A percentile compares a stretch with the other conserved stretches of the same genome.
These are phyloP conservation scores for Phyllosticta ampelicida DNA, from an alignment of 2,329 filamentous ascomycete species.

Conservation along the genomic window DNA sequence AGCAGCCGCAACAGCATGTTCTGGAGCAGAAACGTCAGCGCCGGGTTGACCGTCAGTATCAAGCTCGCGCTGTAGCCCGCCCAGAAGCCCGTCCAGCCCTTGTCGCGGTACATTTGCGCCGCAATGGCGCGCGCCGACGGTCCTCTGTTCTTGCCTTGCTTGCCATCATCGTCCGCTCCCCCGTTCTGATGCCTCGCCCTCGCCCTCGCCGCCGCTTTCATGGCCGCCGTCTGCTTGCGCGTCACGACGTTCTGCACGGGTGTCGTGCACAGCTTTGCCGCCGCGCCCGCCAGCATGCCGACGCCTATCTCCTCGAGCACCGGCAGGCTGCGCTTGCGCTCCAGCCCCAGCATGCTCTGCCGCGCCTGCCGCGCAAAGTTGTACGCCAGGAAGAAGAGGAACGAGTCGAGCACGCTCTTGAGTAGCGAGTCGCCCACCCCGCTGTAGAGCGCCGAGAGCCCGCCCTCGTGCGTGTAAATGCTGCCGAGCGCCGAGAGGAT, in stretches of 20 bases:
- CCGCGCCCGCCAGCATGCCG: slow-evolving; percentile 62
- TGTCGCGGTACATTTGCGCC: slow-evolving; percentile 53
- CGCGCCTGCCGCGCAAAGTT: slow-evolving; percentile 43
- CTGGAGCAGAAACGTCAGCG: slow-evolving; percentile 76
- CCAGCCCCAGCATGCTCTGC: slow-evolving; percentile 13
- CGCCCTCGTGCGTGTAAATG: slow-evolving; percentile 64
- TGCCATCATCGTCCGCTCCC: slow-evolving; percentile 17
- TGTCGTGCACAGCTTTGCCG: slow-evolving; percentile 65
- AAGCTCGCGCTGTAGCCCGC: slow-evolving; percentile 74
- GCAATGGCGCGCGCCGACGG: slow-evolving; percentile 46
- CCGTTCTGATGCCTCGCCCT: too few species aligned
- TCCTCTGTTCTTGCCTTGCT: slow-evolving; percentile 19
- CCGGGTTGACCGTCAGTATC: slow-evolving; percentile 73
- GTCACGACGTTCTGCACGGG: slow-evolving; percentile 76
- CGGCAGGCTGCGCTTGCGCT: slow-evolving; percentile 36
- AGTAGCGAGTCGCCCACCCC: slow-evolving; percentile 33
- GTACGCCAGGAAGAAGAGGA: slow-evolving; percentile 80
- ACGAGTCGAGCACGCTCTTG: slow-evolving; percentile 54
- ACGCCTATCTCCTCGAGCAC: slow-evolving; percentile 63
- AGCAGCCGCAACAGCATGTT: slow-evolving; percentile 54
- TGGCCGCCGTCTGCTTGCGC: slow-evolving; percentile 61
- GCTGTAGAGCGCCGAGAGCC: slow-evolving; percentile 54
- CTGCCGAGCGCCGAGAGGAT: slow-evolving; percentile 58
- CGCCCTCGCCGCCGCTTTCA: slow-evolving; percentile 34
- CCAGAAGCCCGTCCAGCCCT: slow-evolving; percentile 70